A percentile compares a stretch with the other conserved stretches of the same genome.
phyloP scores from a whole-genome alignment of 2,329 filamentous ascomycete species.

The Talaromyces sp. region DNA sequence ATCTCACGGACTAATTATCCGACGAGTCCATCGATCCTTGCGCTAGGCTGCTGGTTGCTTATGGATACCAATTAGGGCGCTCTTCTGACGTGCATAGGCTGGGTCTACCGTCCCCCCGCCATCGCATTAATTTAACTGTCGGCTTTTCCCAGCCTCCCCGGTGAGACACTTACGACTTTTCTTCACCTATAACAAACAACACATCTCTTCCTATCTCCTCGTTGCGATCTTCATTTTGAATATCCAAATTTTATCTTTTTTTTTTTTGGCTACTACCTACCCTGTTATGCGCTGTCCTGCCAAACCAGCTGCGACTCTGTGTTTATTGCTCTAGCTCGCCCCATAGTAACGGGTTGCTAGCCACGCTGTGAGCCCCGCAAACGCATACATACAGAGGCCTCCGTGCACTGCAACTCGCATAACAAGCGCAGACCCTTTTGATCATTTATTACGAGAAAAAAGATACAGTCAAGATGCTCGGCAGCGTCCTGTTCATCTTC shows the following conservation, averaged over 20 bases:
- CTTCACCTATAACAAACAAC: slow-evolving; percentile 1
- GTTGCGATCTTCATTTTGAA: neutral
- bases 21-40: neutral
- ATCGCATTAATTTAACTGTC: slow-evolving; percentile 7
- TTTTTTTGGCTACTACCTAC: neutral
- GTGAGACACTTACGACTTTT: neutral
- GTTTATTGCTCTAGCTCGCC: neutral
- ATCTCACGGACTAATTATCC: neutral
- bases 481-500: slow-evolving; percentile 57
- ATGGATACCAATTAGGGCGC: neutral
- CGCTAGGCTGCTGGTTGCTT: neutral
- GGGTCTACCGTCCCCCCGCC: slow-evolving; percentile 4
- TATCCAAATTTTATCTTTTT: neutral
- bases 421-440: neutral
- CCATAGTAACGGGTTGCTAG: slow-evolving; percentile 2
- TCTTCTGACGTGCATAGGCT: slow-evolving; percentile 2
- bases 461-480: slow-evolving; percentile 38
- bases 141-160: slow-evolving; percentile 9
- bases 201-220: slow-evolving; percentile 1
- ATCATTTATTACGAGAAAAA: neutral
- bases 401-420: neutral
- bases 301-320: neutral
- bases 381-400: neutral
- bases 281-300: neutral
- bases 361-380: neutral